phyloP scores from a whole-genome alignment of 2,329 filamentous ascomycete genomes.

The Pestalotiopsis sp. region DNA sequence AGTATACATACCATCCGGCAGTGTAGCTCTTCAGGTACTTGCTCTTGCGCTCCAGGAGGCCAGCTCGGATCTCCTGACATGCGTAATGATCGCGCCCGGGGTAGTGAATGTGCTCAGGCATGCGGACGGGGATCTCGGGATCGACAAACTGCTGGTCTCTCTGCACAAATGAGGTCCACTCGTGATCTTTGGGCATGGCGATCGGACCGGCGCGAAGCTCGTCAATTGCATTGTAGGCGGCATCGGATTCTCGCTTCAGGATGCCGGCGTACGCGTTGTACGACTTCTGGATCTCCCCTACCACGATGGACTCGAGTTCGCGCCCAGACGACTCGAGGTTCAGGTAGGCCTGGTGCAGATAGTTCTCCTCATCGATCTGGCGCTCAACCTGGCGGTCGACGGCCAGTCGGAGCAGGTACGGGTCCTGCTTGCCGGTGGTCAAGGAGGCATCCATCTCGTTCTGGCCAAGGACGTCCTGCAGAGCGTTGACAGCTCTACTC shows the following conservation, averaged over 20 bases:
- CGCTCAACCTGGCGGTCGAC: conserved; percentile 90
- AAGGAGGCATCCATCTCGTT: conserved; percentile 75
- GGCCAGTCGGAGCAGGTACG: conserved; percentile 80
- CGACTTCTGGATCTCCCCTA: conserved; percentile 96
- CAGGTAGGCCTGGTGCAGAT: conserved; percentile 91
- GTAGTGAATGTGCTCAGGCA: conserved; percentile 82
- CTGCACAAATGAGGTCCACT: conserved; percentile 84
- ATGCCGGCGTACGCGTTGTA: conserved; percentile 94
- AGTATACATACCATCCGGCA: conserved; percentile 74
- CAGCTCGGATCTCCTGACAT: conserved; percentile 80
- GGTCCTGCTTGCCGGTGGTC: conserved; percentile 85
- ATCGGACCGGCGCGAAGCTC: conserved; percentile 82
- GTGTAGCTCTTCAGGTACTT: conserved; percentile 98
- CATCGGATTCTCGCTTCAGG: conserved; percentile 85
- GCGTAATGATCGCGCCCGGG: conserved; percentile 85
- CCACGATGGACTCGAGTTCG: conserved; percentile 93
- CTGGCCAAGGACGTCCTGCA: conserved; percentile 81
- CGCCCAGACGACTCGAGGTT: conserved; percentile 93
- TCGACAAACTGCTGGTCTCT: conserved; percentile 85
- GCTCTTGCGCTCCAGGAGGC: conserved; percentile 94
- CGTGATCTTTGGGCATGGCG: conserved; percentile 89
- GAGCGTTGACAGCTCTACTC: conserved; percentile 71
- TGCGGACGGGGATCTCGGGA: conserved; percentile 75
- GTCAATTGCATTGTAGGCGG: conserved; percentile 74
- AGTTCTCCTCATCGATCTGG: conserved; percentile 96